Percentiles rank a stretch among this genome's conserved stretches.
phyloP scores from a whole-genome alignment of 148 eudicot species.

The Linanthus parryae region DNA sequence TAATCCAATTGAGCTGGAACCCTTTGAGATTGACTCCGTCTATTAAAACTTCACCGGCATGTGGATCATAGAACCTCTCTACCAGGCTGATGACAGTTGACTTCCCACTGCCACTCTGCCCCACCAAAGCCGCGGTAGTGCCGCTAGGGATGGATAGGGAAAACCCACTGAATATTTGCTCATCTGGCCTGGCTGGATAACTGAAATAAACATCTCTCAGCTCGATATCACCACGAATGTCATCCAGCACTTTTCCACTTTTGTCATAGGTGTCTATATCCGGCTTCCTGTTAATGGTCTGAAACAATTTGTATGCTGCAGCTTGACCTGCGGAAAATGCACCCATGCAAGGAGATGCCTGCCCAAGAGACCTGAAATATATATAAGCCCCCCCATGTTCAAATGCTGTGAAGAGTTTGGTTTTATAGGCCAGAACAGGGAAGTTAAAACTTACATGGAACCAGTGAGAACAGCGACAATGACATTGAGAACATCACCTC shows the following conservation, averaged over 20 bases:
- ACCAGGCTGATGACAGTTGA: constrained; percentile 56
- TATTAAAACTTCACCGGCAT: constrained; percentile 45
- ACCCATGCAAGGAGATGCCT: constrained; percentile 48
- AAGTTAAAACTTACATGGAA: constrained; percentile 22
- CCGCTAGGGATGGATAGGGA: constrained; percentile 48
- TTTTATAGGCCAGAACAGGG: not conserved
- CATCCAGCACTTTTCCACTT: constrained; percentile 32
- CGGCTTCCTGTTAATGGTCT: constrained; percentile 45
- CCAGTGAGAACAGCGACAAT: constrained; percentile 39
- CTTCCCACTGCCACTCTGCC: constrained; percentile 68
- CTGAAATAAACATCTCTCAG: constrained; percentile 42
- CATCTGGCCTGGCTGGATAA: constrained; percentile 56
- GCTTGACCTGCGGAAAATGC: constrained; percentile 61
- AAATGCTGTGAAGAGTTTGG: not conserved
- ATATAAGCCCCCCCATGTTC: not conserved
- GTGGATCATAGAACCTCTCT: constrained; percentile 65
- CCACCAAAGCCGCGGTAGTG: constrained; percentile 52
- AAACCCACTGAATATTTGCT: constrained; percentile 46
- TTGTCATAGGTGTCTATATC: constrained; percentile 43
- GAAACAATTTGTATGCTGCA: constrained; percentile 60
- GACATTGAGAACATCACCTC: constrained; percentile 62
- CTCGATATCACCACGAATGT: constrained; percentile 49
- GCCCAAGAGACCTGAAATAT: constrained; percentile 46
- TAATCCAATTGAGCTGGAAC: constrained; percentile 54
- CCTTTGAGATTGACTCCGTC: constrained; percentile 50